Evolutionary conservation across 805 yeast genomes (phyloP), one percentile per base, ranked within the genome.

Genomic region (Geotrichum ghanense): DNA sequence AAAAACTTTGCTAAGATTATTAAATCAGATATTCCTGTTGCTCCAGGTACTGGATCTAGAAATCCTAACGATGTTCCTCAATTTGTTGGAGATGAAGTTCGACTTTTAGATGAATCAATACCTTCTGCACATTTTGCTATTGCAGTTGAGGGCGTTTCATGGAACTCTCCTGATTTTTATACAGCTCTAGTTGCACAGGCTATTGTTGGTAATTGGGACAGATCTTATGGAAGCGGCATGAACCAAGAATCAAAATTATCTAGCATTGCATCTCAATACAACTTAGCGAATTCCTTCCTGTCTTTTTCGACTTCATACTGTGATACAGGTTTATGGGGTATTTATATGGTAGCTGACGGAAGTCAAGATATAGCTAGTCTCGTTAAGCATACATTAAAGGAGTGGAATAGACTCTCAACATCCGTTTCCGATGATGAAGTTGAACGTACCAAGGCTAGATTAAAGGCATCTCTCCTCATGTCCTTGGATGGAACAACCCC

Each of bases 271-370:
- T 73, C 83, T 26, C 70, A 71, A 56, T 74, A 79, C 50, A 72
- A 73, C 51, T 68, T 88, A 49, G 96, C 97, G 47, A 92, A 92
- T 67, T 84, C 95, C 5, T 92, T 82, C 69, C 83, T 88, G 95
- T 87, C 96, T 3, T 92, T 90, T 68, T 85, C 95, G 24, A 92
- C 99, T 1, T 85, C 95, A 1, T 92, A 92, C 66, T 89, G 96
- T 9, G 99, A 92, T 67, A 84, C 96, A 10, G 99, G 99, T 6
- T 70, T 92, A 46, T 90, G 97, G 97, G 99, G 99, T 27, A 82
- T 90, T 56, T 92, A 92, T 62, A 73, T 92, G 50, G 86, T 87
- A 5, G 78, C 94, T 20, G 96, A 90, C 56, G 81, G 79, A 59
- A 74, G 74, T 52, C 73, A 79, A 24, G 71, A 83, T 53, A 70